Base-by-base conservation (phyloP, 345 rosid genomes). In the Hibiscus mutabilis region DNA sequence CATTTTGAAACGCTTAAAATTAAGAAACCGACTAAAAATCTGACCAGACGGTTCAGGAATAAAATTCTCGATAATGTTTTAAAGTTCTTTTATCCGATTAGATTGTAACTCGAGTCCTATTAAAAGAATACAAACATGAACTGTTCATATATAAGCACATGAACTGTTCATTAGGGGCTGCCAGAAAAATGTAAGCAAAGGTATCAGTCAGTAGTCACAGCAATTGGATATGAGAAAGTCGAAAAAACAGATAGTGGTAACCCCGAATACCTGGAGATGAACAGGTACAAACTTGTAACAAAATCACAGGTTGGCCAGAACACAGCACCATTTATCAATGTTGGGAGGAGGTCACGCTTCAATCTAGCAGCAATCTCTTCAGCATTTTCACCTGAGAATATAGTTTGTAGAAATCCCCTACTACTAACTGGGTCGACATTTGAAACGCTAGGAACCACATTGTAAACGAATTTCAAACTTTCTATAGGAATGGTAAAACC, bases 281-380 rank as follows among this genome's bases (percentile, higher is more conserved):
- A 82, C 85, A 7, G 83, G 89, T 46, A 79, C 65, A 29, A 76
- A 79, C 75, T 75, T 85, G 75, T 63, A 82, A 5, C 82, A 82
- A 37, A 78, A 27, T 85, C 86, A 22, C 89, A 85, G 16, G 70
- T 22, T 47, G 87, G 89, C 89, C 89, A 84, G 56, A 60, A 85
- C 51, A 82, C 11, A 29, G 81, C 75, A 75, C 89, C 85, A 57
- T 74, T 79, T 68, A 60, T 74, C 78, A 87, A 35, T 19, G 87
- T 81, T 0, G 91, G 91, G 55, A 87, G 70, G 68, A 87, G 79
- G 76, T 87, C 91, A 22, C 89, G 86, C 79, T 72, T 84, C 80
- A 87, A 76, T 76, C 91, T 82, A 24, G 85, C 86, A 24, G 64
- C 46, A 27, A 87, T 77, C 72, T 85, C 87, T 37, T 51, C 77